Base-by-base conservation (phyloP, 2,329 filamentous ascomycete genomes). In the Arthrobotrys pseudoclavata region DNA sequence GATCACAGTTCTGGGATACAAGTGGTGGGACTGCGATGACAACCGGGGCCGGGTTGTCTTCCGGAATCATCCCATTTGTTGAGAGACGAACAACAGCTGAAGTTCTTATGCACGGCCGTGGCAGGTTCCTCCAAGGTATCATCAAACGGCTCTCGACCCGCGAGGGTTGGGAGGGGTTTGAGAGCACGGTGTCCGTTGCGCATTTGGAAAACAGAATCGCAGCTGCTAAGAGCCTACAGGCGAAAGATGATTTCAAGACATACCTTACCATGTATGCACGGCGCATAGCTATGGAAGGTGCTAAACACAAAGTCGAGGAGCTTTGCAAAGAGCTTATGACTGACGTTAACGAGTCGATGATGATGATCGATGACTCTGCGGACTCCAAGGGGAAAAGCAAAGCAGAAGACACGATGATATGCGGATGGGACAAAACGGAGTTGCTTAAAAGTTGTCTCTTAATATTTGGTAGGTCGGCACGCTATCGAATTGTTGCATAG, bases 211-310 rank as follows among this genome's bases (percentile, higher is more conserved):
- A 97, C 82, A 89, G 96, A 45, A 91, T 99, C 53, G 95, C 96
- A 1, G 96, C 93, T 3, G 93, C 96, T 0, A 85, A 96, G 82
- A 91, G 93, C 76, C 86, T 99, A 0, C 92, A 91, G 2, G 91
- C 96, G 0, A 91, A 90, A 81, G 94, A 98, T 74, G 96, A 99
- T 83, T 99, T 98, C 85, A 90, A 93, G 71, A 87, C 97, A 0
- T 98, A 98, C 82, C 86, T 99, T n/a, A 91, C 94, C 82, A 98
- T 98, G 94, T 99, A 99, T 82, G 95, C 94, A 2, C 98, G 97
- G 85, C 90, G 96, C 0, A 88, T 99, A 4, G 96, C 96, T 0
- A 93, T 94, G 0, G 96, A 99, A 83, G 94, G 94, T 0, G 86
- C 95, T 63, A 90, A 91, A 80, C 87, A 89, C 70, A 99, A 99